These are phyloP conservation scores for Candida smagusa DNA, from an alignment of 1,139 yeast species.

Conservation along the genomic window DNA sequence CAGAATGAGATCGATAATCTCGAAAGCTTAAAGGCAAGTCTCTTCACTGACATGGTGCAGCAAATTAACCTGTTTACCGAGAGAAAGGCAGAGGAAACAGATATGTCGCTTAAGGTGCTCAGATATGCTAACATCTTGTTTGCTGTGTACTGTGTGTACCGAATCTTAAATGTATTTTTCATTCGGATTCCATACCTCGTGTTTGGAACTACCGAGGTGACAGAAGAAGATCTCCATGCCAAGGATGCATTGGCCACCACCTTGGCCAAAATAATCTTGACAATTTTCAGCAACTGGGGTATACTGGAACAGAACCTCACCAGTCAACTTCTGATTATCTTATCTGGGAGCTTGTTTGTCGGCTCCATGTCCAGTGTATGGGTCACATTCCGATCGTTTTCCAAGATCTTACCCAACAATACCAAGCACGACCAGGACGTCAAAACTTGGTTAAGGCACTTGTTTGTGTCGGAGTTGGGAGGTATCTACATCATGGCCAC, in stretches of 20 bases:
- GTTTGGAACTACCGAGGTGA: conserved; percentile 2
- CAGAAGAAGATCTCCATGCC: conserved; percentile 6
- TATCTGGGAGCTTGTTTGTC: conserved; percentile 64
- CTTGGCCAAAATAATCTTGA: conserved; percentile 46
- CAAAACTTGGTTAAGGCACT: conserved; percentile 38
- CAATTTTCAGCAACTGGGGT: conserved; percentile 26
- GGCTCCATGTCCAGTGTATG: conserved; percentile 66
- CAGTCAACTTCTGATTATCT: conserved; percentile 58
- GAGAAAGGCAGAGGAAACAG: conserved; percentile 2
- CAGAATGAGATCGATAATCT: conserved; percentile 36
- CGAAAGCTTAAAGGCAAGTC: conserved; percentile 20
- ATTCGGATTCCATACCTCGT: conserved; percentile 33
- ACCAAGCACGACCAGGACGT: conserved; percentile 21
- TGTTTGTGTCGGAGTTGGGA: conserved; percentile 64
- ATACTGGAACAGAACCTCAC: conserved; percentile 49
- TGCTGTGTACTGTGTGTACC: conserved; percentile 63
- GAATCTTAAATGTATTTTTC: conserved; percentile 48
- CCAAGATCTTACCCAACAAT: conserved; percentile 29
- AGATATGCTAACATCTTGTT: conserved; percentile 29
- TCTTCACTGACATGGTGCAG: conserved; percentile 30
- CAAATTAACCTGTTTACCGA: conserved; percentile 13
- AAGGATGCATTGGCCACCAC: conserved; percentile 69
- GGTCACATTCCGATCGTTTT: conserved; percentile 46
- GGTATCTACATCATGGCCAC: conserved; percentile 84
- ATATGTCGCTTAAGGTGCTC: conserved; percentile 1